A percentile compares a stretch with the other conserved stretches of the same genome.
These are phyloP conservation scores for Candida michaelii DNA, from an alignment of 805 yeast genomes.

Conservation along the genomic window DNA sequence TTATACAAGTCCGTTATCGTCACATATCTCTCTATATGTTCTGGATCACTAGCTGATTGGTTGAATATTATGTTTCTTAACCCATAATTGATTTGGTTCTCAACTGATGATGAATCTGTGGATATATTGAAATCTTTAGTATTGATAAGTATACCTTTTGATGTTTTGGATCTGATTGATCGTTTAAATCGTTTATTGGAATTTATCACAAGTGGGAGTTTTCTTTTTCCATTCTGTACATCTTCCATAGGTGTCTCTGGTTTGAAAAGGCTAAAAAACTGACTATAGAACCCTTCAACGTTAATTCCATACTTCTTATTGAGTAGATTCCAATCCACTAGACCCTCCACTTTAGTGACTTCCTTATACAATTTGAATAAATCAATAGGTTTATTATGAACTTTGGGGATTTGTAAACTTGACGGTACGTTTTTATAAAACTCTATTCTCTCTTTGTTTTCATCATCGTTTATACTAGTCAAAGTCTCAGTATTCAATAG, in stretches of 20 bases:
- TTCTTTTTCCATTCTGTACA: background rate
- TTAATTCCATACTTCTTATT: conserved; percentile 2
- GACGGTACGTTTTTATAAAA: conserved; percentile 3
- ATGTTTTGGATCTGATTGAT: conserved; percentile 42
- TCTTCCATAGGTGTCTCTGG: background rate
- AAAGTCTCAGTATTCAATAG: background rate
- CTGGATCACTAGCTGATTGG: conserved; percentile 8
- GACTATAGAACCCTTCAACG: background rate
- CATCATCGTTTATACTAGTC: background rate
- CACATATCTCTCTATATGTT: background rate
- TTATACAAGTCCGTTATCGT: background rate
- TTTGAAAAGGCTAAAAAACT: background rate
- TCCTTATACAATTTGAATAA: conserved; percentile 5
- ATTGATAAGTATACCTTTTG: conserved; percentile 53
- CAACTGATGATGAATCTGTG: background rate
- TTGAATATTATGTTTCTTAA: conserved; percentile 11
- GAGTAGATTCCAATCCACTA: conserved; percentile 1
- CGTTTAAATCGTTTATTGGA: conserved; percentile 48
- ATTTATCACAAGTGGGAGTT: conserved; percentile 42
- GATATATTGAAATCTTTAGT: background rate
- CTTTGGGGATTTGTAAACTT: background rate
- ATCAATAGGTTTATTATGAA: conserved; percentile 3
- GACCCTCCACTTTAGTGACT: conserved; percentile 7
- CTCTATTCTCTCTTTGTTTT: background rate
- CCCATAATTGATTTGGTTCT: conserved; percentile 35